Conservation (phyloP, 2,329 filamentous ascomycete genomes). For the Monilinia polystroma region DNA sequence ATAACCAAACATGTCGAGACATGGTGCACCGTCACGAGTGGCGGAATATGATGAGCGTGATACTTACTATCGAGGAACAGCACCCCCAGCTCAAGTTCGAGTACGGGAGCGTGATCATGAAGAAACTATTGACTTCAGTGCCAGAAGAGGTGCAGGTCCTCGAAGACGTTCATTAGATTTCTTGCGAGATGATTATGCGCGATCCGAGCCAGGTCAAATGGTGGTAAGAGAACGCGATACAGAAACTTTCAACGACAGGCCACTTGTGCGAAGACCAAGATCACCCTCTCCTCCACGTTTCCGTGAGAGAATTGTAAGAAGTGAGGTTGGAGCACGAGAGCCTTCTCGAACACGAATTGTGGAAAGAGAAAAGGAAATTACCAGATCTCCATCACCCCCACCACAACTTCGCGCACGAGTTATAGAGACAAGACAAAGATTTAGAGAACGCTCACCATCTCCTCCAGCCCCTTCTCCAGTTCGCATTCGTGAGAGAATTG, state of each 20-base stretch:
- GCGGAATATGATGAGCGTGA: conserved; percentile 35
- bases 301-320: conserved; percentile 34
- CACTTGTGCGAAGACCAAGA: conserved; percentile 36
- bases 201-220: conserved; percentile 33
- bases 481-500: conserved; percentile 35
- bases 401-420: conserved; percentile 37
- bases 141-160: conserved; percentile 29
- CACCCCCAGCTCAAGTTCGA: conserved; percentile 31
- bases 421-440: conserved; percentile 37
- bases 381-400: conserved; percentile 34
- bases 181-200: conserved; percentile 37
- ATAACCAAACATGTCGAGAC: conserved; percentile 29
- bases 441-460: conserved; percentile 35
- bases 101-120: conserved; percentile 37
- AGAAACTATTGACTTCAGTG: conserved; percentile 35
- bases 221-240: conserved; percentile 38
- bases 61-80: conserved; percentile 32
- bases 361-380: conserved; percentile 36
- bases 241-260: conserved; percentile 32
- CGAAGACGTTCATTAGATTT: conserved; percentile 36
- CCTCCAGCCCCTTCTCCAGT: conserved; percentile 35
- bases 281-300: conserved; percentile 36
- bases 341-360: conserved; percentile 32
- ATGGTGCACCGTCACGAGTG: conserved; percentile 26
- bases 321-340: conserved; percentile 29